Conservation (phyloP, 768 basidiomycete genomes). For the Calvatia gigantea region DNA sequence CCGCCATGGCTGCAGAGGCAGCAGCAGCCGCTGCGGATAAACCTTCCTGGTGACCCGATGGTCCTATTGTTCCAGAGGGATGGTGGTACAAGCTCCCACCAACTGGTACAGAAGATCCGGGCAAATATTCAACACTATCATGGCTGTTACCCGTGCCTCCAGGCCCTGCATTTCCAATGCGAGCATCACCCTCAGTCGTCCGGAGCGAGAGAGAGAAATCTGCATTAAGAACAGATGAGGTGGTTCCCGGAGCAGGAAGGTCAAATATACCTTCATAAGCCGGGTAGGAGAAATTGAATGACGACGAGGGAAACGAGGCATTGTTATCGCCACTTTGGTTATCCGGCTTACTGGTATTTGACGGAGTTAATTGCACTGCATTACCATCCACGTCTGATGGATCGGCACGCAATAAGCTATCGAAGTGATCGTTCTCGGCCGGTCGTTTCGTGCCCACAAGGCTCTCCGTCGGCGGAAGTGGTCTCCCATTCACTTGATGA, state of each 20-base stretch:
- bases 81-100: neutral
- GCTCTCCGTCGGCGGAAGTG: conserved; percentile 55
- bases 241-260: conserved; percentile 30
- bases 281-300: conserved; percentile 73
- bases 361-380: conserved; percentile 21
- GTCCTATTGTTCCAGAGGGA: neutral
- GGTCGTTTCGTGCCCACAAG: conserved; percentile 72
- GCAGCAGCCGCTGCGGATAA: conserved; percentile 63
- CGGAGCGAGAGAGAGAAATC: conserved; percentile 14
- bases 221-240: conserved; percentile 14
- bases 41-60: conserved; percentile 33
- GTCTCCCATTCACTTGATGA: conserved; percentile 80
- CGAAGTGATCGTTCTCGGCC: conserved; percentile 76
- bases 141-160: neutral
- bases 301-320: conserved; percentile 56
- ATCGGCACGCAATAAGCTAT: conserved; percentile 78
- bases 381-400: conserved; percentile 51
- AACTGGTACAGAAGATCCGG: neutral
- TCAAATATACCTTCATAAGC: conserved; percentile 66
- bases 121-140: neutral
- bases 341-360: conserved; percentile 31
- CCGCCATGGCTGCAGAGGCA: conserved; percentile 67
- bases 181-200: conserved; percentile 9
- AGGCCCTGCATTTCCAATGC: conserved; percentile 6
- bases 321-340: conserved; percentile 35